These are phyloP conservation scores for Crucibulum parvulum DNA, from an alignment of 1,284 basidiomycete genomes.

Conservation along the genomic window DNA sequence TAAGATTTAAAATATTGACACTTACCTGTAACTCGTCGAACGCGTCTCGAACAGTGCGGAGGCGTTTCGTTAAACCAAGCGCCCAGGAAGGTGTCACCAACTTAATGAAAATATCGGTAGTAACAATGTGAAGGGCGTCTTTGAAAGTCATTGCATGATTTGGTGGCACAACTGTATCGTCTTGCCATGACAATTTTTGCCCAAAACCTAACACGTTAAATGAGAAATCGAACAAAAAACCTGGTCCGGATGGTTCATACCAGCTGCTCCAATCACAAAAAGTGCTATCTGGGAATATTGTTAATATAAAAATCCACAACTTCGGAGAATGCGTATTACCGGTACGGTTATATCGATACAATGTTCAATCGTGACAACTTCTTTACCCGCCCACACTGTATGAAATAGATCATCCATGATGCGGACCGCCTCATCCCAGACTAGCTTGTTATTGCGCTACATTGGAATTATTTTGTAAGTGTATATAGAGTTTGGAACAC, in stretches of 20 bases:
- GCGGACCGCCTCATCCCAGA: constrained; percentile 60
- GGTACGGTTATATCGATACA: constrained; percentile 51
- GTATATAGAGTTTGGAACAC: neutral
- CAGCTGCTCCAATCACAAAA: constrained; percentile 61
- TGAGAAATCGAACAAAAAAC: neutral
- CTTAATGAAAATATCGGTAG: constrained; percentile 48
- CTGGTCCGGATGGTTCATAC: constrained; percentile 25
- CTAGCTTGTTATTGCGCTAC: constrained; percentile 60
- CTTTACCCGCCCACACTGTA: constrained; percentile 39
- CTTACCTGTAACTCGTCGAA: constrained; percentile 58
- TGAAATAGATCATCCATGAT: constrained; percentile 50
- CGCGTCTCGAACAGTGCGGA: constrained; percentile 43
- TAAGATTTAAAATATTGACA: constrained; percentile 4
- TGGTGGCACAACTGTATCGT: constrained; percentile 44
- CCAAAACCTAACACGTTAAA: constrained; percentile 51
- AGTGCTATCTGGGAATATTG: constrained; percentile 52
- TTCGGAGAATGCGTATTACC: constrained; percentile 30
- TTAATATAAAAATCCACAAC: neutral
- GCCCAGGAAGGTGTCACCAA: constrained; percentile 53
- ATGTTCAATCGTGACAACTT: constrained; percentile 40
- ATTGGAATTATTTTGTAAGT: neutral
- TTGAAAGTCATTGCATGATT: constrained; percentile 65
- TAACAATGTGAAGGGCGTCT: constrained; percentile 56
- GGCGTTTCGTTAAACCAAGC: constrained; percentile 44
- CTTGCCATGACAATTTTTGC: constrained; percentile 55